Evolutionary conservation across 1,139 yeast species (phyloP).

Genomic region (Pneumocystis sp.): DNA sequence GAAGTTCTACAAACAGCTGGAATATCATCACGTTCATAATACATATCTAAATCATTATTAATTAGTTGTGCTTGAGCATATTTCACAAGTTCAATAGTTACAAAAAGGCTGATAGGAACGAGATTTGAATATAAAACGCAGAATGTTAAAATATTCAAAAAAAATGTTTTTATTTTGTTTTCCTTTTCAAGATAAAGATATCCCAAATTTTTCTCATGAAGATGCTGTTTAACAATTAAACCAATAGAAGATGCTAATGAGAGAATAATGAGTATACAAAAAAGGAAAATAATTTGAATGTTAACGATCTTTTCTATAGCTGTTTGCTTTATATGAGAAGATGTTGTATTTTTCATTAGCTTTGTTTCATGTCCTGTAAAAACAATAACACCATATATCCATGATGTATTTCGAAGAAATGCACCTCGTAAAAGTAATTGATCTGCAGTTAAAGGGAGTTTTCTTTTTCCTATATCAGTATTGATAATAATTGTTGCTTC

Average conservation of each 20-base stretch:
- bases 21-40: conserved; percentile 71
- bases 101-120: conserved; percentile 79
- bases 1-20: conserved; percentile 94
- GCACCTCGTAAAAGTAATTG: conserved; percentile 91
- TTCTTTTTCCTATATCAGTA: conserved; percentile 29
- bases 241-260: conserved; percentile 76
- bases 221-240: conserved; percentile 47
- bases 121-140: conserved; percentile 93
- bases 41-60: conserved; percentile 86
- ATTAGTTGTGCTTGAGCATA: conserved; percentile 91
- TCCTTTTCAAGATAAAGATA: conserved; percentile 30
- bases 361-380: conserved; percentile 98
- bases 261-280: conserved; percentile 59
- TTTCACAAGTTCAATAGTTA: conserved; percentile 87
- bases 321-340: conserved; percentile 92
- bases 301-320: conserved; percentile 94
- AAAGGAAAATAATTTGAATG: conserved; percentile 75
- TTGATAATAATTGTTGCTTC: conserved; percentile 68
- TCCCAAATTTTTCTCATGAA: conserved; percentile 24
- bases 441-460: conserved; percentile 70
- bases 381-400: conserved; percentile 87
- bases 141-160: conserved; percentile 74
- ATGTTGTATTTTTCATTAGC: conserved; percentile 95
- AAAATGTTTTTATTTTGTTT: conserved; percentile 55
- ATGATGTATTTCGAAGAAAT: conserved; percentile 79